Percentiles rank a stretch among this genome's conserved stretches.
Evolutionary conservation across 164 flowering plant species (phyloP).

Genomic region (Brasenia schreberi): DNA sequence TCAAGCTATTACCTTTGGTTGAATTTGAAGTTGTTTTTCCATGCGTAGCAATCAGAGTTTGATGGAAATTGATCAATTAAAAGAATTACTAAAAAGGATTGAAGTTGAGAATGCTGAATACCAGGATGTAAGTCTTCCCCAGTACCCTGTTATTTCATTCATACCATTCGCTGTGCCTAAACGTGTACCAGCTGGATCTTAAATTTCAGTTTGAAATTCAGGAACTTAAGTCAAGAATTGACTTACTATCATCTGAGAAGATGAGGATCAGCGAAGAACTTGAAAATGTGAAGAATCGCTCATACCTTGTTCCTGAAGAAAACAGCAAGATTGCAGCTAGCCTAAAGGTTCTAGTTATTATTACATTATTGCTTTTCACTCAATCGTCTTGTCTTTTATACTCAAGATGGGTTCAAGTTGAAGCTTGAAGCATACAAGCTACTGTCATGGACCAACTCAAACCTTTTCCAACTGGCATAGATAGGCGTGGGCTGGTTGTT

Average conservation of each 20-base stretch:
- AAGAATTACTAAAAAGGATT: constrained; percentile 15
- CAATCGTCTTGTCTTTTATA: no score
- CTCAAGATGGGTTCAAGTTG: no score
- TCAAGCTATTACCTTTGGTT: not conserved
- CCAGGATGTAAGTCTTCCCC: constrained; percentile 27
- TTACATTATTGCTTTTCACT: no score
- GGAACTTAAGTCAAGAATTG: constrained; percentile 17
- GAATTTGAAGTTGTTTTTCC: not conserved
- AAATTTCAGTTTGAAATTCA: constrained; percentile 6
- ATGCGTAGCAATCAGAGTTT: constrained; percentile 37
- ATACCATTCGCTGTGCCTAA: not conserved
- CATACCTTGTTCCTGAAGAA: constrained; percentile 19
- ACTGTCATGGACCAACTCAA: no score
- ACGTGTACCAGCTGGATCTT: not conserved
- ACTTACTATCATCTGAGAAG: constrained; percentile 14
- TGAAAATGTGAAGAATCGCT: constrained; percentile 22
- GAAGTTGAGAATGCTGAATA: constrained; percentile 15
- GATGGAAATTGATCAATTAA: constrained; percentile 34
- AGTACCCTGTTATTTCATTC: not conserved
- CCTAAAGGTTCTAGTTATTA: not conserved
- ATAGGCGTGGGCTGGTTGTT: no score
- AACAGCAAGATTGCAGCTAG: constrained; percentile 14
- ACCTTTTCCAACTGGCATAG: no score
- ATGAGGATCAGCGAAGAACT: constrained; percentile 16
- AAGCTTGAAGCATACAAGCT: no score